A percentile compares a stretch with the other conserved stretches of the same genome.
Conservation (phyloP, 257 asterid species). For the Ligustrum vulgare region DNA sequence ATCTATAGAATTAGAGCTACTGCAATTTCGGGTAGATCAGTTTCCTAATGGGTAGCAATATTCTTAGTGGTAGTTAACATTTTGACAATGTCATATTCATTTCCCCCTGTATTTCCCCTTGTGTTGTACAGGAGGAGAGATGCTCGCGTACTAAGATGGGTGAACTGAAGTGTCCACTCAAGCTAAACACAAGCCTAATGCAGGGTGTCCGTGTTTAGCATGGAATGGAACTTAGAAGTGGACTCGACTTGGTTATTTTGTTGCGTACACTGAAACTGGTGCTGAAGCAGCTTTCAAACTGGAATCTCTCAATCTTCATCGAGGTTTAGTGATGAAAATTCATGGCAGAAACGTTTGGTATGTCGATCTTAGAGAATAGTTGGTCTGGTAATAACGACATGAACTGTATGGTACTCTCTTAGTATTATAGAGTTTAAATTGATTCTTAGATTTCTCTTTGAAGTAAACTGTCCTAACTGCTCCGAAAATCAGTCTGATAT, state of each 20-base stretch:
- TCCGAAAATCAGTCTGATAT: not conserved
- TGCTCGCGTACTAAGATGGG: slow-evolving; percentile 47
- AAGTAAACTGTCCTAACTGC: not conserved
- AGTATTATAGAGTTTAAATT: not conserved
- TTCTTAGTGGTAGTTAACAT: slow-evolving; percentile 57
- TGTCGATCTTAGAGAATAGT: slow-evolving; percentile 9
- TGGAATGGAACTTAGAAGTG: slow-evolving; percentile 33
- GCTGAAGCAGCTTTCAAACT: slow-evolving; percentile 21
- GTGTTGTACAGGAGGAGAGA: slow-evolving; percentile 76
- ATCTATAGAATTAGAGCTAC: slow-evolving; percentile 26
- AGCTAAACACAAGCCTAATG: slow-evolving; percentile 30
- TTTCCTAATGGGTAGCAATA: slow-evolving; percentile 49
- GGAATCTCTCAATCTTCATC: slow-evolving; percentile 24
- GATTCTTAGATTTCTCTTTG: not conserved
- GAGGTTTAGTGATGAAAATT: slow-evolving; percentile 31
- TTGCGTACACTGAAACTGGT: slow-evolving; percentile 29
- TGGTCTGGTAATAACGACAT: not conserved
- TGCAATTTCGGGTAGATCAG: slow-evolving; percentile 42
- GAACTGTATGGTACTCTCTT: not conserved
- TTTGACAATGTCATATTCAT: slow-evolving; percentile 59
- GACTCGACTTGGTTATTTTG: slow-evolving; percentile 30
- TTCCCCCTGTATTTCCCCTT: slow-evolving; percentile 79
- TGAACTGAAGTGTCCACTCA: slow-evolving; percentile 38
- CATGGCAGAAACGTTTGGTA: slow-evolving; percentile 21
- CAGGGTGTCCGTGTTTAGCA: slow-evolving; percentile 38